Evolutionary conservation across 2,329 filamentous ascomycete genomes (phyloP), one percentile per base, ranked within the genome.

Genomic region (Alternaria ventricosa): DNA sequence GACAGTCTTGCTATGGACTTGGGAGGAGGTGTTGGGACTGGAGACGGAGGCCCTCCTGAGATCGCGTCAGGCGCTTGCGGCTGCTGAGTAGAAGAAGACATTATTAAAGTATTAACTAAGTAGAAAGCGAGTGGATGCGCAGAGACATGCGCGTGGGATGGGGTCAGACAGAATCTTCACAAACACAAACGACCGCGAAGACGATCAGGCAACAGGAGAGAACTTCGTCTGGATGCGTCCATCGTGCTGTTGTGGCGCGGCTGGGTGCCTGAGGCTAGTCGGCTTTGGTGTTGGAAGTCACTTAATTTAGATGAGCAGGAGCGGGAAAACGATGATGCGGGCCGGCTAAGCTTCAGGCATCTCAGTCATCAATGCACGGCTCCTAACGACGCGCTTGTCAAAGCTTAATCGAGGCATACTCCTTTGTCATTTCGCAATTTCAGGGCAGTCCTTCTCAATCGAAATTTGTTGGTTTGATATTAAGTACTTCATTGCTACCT

Each of bases 121-220:
- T 58, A 43, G 6, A 13, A 22, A 66, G 60, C 64, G 64, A 66
- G 44, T 51, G 64, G 57, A 64, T 57, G 64, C 56, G 60, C 57
- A 47, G 23, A 60, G 57, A 46, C n/a, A 57, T 46, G 64, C 60
- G 60, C 57, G 27, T 54, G 47, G 47, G 25, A 46, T 49, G 49
- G 28, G 49, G 44, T 44, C 33, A 36, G 45, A 49, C 49, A 33
- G 20, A 49, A 33, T 20, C 49, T 53, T 41, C 13, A 15, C 43
- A 61, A 44, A 47, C 61, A 64, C 53, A n/a, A 33, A 33, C 54
- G 47, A 57, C 57, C 53, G 45, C 49, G 28, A 33, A 30, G 6
- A 50, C 25, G 6, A 49, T 18, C 45, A 64, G 57, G 57, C 57
- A 60, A 23, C 57, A 50, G 49, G 36, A 30, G 50, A 27, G 51